Conservation (phyloP, 805 yeast species). For the Starmerella apicola region DNA sequence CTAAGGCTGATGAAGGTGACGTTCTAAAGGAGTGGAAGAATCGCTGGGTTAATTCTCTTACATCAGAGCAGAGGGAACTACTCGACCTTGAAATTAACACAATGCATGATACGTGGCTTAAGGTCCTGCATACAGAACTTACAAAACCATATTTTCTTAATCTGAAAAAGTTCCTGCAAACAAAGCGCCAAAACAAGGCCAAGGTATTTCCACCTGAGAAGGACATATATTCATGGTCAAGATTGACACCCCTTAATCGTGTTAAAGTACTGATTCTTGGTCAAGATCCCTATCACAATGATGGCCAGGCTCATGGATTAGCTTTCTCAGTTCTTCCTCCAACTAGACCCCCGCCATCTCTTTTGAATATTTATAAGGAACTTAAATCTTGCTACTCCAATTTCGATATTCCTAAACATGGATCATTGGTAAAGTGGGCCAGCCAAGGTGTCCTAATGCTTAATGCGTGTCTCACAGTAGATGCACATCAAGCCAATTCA, state of each 20-base stretch:
- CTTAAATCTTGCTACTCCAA: conserved; percentile 55
- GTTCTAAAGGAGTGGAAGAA: conserved; percentile 29
- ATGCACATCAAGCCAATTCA: conserved; percentile 86
- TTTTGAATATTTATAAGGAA: conserved; percentile 75
- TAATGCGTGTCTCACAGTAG: conserved; percentile 81
- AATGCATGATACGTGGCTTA: conserved; percentile 70
- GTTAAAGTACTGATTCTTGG: conserved; percentile 78
- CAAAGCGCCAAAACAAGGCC: conserved; percentile 35
- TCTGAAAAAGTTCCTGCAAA: conserved; percentile 49
- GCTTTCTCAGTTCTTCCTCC: conserved; percentile 88
- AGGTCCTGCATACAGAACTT: conserved; percentile 52
- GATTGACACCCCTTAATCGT: conserved; percentile 60
- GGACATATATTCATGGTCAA: conserved; percentile 84
- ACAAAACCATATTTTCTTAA: conserved; percentile 73
- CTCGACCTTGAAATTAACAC: conserved; percentile 55
- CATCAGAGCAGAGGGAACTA: conserved; percentile 38
- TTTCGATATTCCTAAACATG: conserved; percentile 51
- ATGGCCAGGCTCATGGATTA: conserved; percentile 88
- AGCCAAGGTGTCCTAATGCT: conserved; percentile 73
- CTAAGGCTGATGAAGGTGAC: background rate
- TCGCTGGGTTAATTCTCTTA: conserved; percentile 39
- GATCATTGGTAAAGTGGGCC: conserved; percentile 76
- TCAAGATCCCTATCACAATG: conserved; percentile 93
- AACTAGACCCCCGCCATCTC: conserved; percentile 75
- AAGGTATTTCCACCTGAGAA: conserved; percentile 66